phyloP scores from a whole-genome alignment of 176 grass and related monocot species.

The Eragrostis nindensis region DNA sequence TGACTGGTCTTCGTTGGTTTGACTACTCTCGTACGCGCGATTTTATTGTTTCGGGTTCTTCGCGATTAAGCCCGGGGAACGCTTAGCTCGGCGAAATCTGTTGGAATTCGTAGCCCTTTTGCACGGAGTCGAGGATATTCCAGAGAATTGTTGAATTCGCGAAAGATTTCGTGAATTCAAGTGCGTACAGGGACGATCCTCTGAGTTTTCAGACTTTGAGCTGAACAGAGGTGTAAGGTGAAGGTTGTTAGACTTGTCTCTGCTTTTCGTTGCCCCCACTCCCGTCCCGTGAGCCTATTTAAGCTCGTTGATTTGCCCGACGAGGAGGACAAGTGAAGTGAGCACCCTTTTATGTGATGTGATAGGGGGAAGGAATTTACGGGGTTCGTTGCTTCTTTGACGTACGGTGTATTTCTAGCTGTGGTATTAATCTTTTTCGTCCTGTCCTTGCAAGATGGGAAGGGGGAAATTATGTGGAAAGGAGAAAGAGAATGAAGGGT shows the following conservation, averaged over 20 bases:
- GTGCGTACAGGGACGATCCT: neutral
- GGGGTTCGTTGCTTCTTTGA: constrained; percentile 13
- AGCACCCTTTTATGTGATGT: constrained; percentile 26
- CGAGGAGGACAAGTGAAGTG: neutral
- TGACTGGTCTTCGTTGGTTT: neutral
- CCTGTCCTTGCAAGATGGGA: constrained; percentile 9
- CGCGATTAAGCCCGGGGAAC: neutral
- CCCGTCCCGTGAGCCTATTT: neutral
- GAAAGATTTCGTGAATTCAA: neutral
- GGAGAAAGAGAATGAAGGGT: neutral
- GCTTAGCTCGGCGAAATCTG: neutral
- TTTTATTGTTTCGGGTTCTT: neutral
- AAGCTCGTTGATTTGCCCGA: constrained; percentile 4
- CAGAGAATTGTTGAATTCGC: neutral
- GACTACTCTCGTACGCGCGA: neutral
- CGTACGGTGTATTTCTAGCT: constrained; percentile 11
- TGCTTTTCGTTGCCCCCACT: neutral
- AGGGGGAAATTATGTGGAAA: neutral
- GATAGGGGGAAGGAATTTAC: constrained; percentile 35
- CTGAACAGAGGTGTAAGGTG: constrained; percentile 13
- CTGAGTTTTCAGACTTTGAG: neutral
- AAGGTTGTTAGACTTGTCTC: constrained; percentile 14
- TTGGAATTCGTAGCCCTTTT: neutral
- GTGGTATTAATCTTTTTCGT: neutral
- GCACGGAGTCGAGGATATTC: constrained; percentile 16